phyloP scores from a whole-genome alignment of 345 rosid genomes.

The Lepidium africanum region DNA sequence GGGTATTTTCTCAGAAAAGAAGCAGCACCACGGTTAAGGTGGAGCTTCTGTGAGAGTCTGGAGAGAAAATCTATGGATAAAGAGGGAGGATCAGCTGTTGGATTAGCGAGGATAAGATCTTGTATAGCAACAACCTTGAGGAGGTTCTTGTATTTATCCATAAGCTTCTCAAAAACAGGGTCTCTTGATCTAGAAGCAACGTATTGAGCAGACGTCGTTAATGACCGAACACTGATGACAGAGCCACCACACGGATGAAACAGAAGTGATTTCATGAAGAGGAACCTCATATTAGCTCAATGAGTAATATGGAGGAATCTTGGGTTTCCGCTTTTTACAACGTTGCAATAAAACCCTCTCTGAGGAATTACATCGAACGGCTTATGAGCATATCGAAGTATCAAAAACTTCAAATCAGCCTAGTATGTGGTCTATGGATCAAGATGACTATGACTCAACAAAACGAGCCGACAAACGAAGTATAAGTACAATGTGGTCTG shows the following conservation, averaged over 20 bases:
- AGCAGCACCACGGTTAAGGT: conserved; percentile 72
- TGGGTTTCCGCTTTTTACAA: background rate
- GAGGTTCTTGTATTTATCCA: conserved; percentile 85
- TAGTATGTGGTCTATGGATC: background rate
- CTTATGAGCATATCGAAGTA: background rate
- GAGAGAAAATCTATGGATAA: conserved; percentile 73
- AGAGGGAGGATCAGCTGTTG: conserved; percentile 44
- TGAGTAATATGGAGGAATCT: background rate
- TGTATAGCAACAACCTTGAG: conserved; percentile 65
- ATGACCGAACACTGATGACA: conserved; percentile 28
- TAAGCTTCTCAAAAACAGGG: conserved; percentile 72
- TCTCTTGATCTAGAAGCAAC: conserved; percentile 75
- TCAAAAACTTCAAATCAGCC: background rate
- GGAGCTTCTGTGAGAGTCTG: conserved; percentile 77
- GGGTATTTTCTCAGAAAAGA: conserved; percentile 73
- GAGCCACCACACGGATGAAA: conserved; percentile 6
- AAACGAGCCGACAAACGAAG: background rate
- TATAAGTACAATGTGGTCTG: background rate
- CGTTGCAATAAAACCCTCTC: background rate
- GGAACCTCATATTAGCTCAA: conserved; percentile 16
- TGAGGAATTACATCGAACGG: conserved; percentile 25
- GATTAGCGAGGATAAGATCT: conserved; percentile 69
- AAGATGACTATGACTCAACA: background rate
- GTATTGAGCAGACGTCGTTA: conserved; percentile 66
- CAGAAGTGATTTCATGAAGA: conserved; percentile 17